Evolutionary conservation across 352 stramenopile species (phyloP).

Genomic region (Globisporangium radiosum): DNA sequence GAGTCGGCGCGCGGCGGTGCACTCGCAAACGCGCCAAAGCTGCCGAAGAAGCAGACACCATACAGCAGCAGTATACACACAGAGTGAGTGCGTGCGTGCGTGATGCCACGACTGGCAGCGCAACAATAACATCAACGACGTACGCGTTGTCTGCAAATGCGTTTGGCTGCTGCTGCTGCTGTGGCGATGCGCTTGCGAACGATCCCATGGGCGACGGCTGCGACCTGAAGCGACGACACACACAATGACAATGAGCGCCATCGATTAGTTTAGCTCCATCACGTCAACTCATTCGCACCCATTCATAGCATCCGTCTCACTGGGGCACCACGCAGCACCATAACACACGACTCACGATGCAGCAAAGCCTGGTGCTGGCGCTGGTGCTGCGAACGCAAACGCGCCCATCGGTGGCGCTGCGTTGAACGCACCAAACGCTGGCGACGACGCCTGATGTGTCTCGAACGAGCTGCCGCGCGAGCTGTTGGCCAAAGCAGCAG

Average conservation of each 20-base stretch:
- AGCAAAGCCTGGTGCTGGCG: not conserved
- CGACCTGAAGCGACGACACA: conserved; percentile 7
- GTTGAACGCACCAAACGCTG: conserved; percentile 12
- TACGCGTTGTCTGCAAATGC: conserved; percentile 45
- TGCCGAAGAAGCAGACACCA: conserved; percentile 5
- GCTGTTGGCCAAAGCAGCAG: conserved; percentile 5
- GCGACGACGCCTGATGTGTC: conserved; percentile 11
- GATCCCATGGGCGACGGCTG: conserved; percentile 24
- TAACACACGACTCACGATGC: conserved; percentile 8
- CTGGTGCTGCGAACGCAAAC: conserved; percentile 7
- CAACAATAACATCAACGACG: not conserved
- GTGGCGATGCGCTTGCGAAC: conserved; percentile 24
- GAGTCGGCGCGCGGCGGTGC: conserved; percentile 27
- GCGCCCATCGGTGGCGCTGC: conserved; percentile 7
- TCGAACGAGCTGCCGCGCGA: conserved; percentile 42
- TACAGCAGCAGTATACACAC: not conserved
- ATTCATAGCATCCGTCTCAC: no score
- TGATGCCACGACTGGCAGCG: not conserved
- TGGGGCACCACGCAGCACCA: not conserved
- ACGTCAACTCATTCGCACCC: no score
- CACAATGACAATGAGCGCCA: not conserved
- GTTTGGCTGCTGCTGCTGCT: conserved; percentile 18
- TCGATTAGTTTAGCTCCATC: not conserved
- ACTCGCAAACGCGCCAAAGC: conserved; percentile 29
- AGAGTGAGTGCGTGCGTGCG: not conserved